Base-by-base conservation (phyloP, 345 rosid genomes). In the Leavenworthia alabamica region DNA sequence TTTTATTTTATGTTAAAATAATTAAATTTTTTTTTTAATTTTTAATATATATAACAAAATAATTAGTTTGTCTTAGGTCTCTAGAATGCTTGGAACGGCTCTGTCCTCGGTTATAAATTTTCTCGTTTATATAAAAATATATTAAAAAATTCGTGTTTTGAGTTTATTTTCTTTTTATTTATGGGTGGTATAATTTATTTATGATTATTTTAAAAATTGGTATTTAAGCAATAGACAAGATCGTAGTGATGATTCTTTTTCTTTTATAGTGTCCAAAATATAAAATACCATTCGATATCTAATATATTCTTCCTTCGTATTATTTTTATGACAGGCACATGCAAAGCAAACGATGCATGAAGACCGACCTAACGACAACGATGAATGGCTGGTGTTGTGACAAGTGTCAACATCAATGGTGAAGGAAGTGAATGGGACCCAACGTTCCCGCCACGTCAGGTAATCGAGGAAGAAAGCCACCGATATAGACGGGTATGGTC, bases 381-480 rank as follows among this genome's bases (percentile, higher is more conserved):
- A 58, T 47, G 56, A 61, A 24, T 64, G 80, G 81, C 45, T 47
- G 53, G 2, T 29, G 6, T 20, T 0, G 1, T 22, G 64, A 73
- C 76, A 83, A 81, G 68, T 79, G 44, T 50, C 64, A 41, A 57
- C 15, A 64, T 56, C 75, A 1, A 55, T 40, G 64, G 44, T 7
- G 31, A 15, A 2, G 26, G 11, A 46, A 15, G 26, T 28, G 8
- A 20, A 15, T 29, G 8, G 70, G 60, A n/a, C 65, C 70, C 19
- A 64, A 16, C 45, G 49, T 78, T 68, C 82, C 82, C 66, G 57
- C 59, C 72, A 60, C 58, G 61, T 63, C 67, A 76, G 76, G 88
- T 75, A 77, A 73, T 19, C 51, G 24, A 35, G 40, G 65, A 22
- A 46, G 46, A 46, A 33, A 13, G 29, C n/a, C 75, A 75, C 46